Base-by-base conservation (phyloP, 768 basidiomycete species). In the Calocybe cyanea region DNA sequence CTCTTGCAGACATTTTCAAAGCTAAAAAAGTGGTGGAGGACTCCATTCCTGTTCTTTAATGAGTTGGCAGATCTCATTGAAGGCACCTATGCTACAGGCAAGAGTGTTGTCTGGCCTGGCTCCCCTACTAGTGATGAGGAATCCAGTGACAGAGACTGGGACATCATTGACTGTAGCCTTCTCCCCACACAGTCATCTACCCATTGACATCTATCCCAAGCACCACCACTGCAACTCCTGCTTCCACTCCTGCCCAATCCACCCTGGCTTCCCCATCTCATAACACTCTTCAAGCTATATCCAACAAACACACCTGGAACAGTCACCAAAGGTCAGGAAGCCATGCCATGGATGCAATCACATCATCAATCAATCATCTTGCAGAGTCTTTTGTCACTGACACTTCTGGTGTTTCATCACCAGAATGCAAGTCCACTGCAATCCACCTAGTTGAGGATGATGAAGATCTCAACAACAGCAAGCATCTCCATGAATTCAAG, bases 1-100 rank as follows among this genome's bases (percentile, higher is more conserved):
- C 20, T 28, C 9, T 46, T 35, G 19, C 37, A 60, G 57, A 21
- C 34, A 7, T 40, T 56, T 23, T 49, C 50, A 0, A 46, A 44
- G 9, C 30, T 51, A 30, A 20, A 19, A 11, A 60, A 54, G 25
- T 66, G 63, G 65, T 15, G 45, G 18, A 57, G 33, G 18, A 55
- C 43, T 1, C 7, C 56, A 4, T 63, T 63, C 40, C 57, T 56
- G 1, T 44, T 57, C 3, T 63, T 49, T 32, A 43, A 57, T 36
- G 49, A 56, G 7, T 53, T 56, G 41, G 43, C 43, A 15, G 41
- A 49, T 21, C 49, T 56, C 24, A 28, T 56, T 33, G 46, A 53
- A 30, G 55, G 49, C 4, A 46, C 41, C 1, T 41, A 45, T 46
- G 55, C 52, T 14, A 56, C 49, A 20, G 55, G 55, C 7, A 30